Conservation (phyloP, 2,329 filamentous ascomycete genomes). For the Pseudogymnoascus sp. region DNA sequence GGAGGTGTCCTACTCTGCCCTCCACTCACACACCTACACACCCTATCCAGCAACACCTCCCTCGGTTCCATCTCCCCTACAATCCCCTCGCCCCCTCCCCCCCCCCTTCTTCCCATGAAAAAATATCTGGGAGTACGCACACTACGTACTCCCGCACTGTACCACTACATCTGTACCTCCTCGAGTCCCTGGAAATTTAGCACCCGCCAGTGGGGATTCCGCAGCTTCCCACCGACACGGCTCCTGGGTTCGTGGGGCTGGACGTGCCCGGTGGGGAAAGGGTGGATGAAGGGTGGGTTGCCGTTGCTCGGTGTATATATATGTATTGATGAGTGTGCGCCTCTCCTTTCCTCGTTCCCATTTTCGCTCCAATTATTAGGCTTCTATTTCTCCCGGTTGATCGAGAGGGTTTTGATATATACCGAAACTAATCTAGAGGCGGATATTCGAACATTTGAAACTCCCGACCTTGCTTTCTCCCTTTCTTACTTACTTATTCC, state of each 20-base stretch:
- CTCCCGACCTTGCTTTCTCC: not conserved
- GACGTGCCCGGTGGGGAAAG: not conserved
- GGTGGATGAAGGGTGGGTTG: slow-evolving; percentile 5
- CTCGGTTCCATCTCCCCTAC: not conserved
- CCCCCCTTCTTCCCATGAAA: not conserved
- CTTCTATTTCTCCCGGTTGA: not conserved
- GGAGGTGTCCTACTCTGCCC: too few relatives aligned
- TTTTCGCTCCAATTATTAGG: slow-evolving; percentile 3
- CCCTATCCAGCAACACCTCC: not conserved
- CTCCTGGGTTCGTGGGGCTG: slow-evolving; percentile 5
- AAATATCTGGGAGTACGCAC: not conserved
- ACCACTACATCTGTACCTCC: not conserved
- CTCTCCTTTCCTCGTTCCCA: not conserved
- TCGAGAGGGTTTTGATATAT: not conserved
- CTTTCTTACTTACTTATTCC: not conserved
- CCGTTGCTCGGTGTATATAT: not conserved
- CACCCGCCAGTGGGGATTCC: slow-evolving; percentile 4
- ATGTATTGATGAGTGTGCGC: not conserved
- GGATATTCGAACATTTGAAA: not conserved
- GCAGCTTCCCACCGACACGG: slow-evolving; percentile 4
- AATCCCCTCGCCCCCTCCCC: not conserved
- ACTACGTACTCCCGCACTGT: not conserved
- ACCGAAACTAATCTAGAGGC: not conserved
- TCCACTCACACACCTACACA: not conserved
- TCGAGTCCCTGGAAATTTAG: not conserved